A percentile compares a stretch with the other conserved stretches of the same genome.
Conservation (phyloP, 2,329 filamentous ascomycete genomes). For the Ascochyta lentis region DNA sequence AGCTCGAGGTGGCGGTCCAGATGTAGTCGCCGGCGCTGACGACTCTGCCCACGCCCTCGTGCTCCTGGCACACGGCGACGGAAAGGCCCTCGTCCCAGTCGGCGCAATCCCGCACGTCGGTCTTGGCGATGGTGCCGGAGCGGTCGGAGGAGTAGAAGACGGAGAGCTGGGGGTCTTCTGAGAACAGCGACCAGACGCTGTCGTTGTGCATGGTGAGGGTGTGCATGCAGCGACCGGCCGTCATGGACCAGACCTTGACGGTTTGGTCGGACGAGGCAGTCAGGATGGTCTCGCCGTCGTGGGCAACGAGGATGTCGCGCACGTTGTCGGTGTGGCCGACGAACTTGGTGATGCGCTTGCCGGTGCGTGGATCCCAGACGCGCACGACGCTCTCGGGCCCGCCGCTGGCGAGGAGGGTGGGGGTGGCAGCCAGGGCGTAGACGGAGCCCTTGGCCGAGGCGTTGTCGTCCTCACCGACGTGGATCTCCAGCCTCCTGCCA, state of each 20-base stretch:
- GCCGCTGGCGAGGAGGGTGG: slow-evolving; percentile 84
- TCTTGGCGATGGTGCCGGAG: slow-evolving; percentile 93
- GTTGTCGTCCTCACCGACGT: slow-evolving; percentile 81
- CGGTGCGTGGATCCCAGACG: slow-evolving; percentile 88
- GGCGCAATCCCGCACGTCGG: slow-evolving; percentile 77
- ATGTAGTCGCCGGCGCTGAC: slow-evolving; percentile 74
- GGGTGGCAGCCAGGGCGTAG: slow-evolving; percentile 83
- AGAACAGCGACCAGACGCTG: slow-evolving; percentile 95
- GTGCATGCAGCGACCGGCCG: slow-evolving; percentile 93
- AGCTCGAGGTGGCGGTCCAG: slow-evolving; percentile 89
- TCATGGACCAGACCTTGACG: slow-evolving; percentile 97
- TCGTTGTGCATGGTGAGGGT: slow-evolving; percentile 99
- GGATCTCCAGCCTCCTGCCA: slow-evolving; percentile 86
- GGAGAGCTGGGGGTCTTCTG: slow-evolving; percentile 81
- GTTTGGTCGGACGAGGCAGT: slow-evolving; percentile 96
- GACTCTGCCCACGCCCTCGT: slow-evolving; percentile 76
- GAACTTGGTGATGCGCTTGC: slow-evolving; percentile 92
- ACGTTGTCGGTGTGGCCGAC: slow-evolving; percentile 96
- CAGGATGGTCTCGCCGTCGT: slow-evolving; percentile 87
- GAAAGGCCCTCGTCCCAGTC: slow-evolving; percentile 89
- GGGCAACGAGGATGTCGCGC: slow-evolving; percentile 86
- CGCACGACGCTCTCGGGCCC: slow-evolving; percentile 93
- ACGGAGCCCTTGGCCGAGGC: slow-evolving; percentile 88
- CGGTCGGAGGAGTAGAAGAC: slow-evolving; percentile 96
- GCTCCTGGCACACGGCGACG: slow-evolving; percentile 89